Conservation (phyloP, 768 basidiomycete species). For the Trametes cinnabarina region DNA sequence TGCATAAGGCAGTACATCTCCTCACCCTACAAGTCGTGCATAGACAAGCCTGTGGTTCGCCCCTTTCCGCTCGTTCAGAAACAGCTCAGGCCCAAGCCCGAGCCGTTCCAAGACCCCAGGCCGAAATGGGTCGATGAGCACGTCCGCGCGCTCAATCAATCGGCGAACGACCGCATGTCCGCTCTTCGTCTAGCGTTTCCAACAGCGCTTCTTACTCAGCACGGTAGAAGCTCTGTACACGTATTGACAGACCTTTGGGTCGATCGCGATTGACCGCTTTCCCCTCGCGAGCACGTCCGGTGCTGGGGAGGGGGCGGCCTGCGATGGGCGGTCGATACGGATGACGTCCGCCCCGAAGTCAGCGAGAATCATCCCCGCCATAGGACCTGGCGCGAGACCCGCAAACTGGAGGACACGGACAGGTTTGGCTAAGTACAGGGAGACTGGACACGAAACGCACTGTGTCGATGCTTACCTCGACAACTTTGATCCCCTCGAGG, state of each 20-base stretch:
- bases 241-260: constrained; percentile 54
- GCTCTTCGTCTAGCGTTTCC: constrained; percentile 31
- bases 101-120: constrained; percentile 80
- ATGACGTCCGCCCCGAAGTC: constrained; percentile 78
- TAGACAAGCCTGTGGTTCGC: constrained; percentile 66
- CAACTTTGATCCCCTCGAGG: constrained; percentile 21
- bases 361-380: constrained; percentile 72
- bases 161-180: constrained; percentile 56
- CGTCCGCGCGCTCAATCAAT: constrained; percentile 66
- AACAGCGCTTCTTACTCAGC: too few species aligned
- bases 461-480: constrained; percentile 22
- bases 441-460: not conserved
- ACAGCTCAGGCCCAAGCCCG: constrained; percentile 73
- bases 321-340: constrained; percentile 62
- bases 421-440: not conserved
- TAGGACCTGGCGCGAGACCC: constrained; percentile 80
- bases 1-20: not conserved
- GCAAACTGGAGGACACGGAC: constrained; percentile 52
- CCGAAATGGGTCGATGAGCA: constrained; percentile 80
- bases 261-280: constrained; percentile 73
- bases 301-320: constrained; percentile 11
- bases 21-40: constrained; percentile 71
- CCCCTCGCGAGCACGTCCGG: constrained; percentile 61
- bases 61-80: constrained; percentile 51
- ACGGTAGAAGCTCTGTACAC: not conserved